Conservation (phyloP, 768 basidiomycete species). For the Hericium rajendrae region DNA sequence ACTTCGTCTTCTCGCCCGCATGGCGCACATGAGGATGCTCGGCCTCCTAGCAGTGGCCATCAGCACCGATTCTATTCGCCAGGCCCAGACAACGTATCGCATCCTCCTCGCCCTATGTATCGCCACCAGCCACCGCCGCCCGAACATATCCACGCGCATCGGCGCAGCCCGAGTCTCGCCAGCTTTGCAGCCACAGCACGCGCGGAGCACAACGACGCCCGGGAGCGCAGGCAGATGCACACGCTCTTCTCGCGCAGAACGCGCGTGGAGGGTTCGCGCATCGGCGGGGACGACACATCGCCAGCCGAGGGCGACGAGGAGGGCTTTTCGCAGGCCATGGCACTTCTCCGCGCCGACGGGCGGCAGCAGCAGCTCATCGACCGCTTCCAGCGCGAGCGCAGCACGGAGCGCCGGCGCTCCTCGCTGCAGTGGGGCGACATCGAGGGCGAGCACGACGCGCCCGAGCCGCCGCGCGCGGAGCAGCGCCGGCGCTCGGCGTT, state of each 20-base stretch:
- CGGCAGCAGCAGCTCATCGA: constrained; percentile 25
- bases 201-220: background rate
- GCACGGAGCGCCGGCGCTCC: constrained; percentile 2
- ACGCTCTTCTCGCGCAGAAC: background rate
- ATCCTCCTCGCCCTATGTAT: too few species aligned
- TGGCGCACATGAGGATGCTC: too few species aligned
- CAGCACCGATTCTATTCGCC: too few species aligned
- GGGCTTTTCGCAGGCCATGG: constrained; percentile 23
- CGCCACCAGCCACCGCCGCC: too few species aligned
- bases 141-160: too few species aligned
- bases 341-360: constrained; percentile 25
- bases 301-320: constrained; percentile 11
- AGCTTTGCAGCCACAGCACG: too few species aligned
- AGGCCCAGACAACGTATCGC: too few species aligned
- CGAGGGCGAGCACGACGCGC: constrained; percentile 3
- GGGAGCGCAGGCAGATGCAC: background rate
- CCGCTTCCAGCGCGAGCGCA: constrained; percentile 19
- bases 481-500: background rate
- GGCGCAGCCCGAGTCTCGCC: too few species aligned
- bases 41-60: too few species aligned
- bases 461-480: constrained; percentile 1
- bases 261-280: background rate
- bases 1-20: too few species aligned
- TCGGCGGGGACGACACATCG: background rate
- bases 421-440: constrained; percentile 15